These are phyloP conservation scores for Penicillium simplicissimum DNA, from an alignment of 495 filamentous ascomycete species.

Conservation along the genomic window DNA sequence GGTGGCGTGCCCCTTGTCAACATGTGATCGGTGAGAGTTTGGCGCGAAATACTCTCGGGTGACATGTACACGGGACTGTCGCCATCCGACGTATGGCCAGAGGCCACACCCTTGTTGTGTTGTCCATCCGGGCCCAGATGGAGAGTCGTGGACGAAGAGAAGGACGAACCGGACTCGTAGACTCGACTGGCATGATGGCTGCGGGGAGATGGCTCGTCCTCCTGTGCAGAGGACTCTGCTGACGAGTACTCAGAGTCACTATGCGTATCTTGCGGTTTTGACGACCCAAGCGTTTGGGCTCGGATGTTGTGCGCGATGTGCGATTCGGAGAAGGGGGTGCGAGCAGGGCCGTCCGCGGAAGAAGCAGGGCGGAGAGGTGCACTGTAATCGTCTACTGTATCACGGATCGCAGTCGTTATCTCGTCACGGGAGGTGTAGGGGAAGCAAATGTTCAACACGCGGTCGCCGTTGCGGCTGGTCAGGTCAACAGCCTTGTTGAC, in stretches of 20 bases:
- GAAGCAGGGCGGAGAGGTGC: slow-evolving; percentile 54
- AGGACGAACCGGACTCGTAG: slow-evolving; percentile 58
- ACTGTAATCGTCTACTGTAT: slow-evolving; percentile 81
- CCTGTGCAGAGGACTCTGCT: slow-evolving; percentile 33
- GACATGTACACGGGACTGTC: slow-evolving; percentile 48
- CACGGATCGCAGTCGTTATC: slow-evolving; percentile 86
- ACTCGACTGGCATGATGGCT: slow-evolving; percentile 32
- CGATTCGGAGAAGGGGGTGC: slow-evolving; percentile 77
- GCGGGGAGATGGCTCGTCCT: slow-evolving; percentile 33
- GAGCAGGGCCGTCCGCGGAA: slow-evolving; percentile 36
- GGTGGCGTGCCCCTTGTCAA: slow-evolving; percentile 84
- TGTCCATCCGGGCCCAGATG: slow-evolving; percentile 42
- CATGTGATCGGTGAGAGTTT: slow-evolving; percentile 76
- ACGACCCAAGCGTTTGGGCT: slow-evolving; percentile 48
- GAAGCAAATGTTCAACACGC: slow-evolving; percentile 93
- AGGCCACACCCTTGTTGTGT: slow-evolving; percentile 28
- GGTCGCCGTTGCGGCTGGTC: slow-evolving; percentile 78
- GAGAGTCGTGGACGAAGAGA: slow-evolving; percentile 56
- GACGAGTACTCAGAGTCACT: slow-evolving; percentile 43
- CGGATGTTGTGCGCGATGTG: slow-evolving; percentile 85
- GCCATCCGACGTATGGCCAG: slow-evolving; percentile 22
- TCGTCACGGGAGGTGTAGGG: slow-evolving; percentile 96
- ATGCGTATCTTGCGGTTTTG: slow-evolving; percentile 37
- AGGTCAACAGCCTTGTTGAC: slow-evolving; percentile 79
- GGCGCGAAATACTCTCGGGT: slow-evolving; percentile 81